A percentile compares a stretch with the other conserved stretches of the same genome.
Evolutionary conservation across 176 grass and related monocot genomes (phyloP).

Genomic region (Echinochloa phyllopogon): DNA sequence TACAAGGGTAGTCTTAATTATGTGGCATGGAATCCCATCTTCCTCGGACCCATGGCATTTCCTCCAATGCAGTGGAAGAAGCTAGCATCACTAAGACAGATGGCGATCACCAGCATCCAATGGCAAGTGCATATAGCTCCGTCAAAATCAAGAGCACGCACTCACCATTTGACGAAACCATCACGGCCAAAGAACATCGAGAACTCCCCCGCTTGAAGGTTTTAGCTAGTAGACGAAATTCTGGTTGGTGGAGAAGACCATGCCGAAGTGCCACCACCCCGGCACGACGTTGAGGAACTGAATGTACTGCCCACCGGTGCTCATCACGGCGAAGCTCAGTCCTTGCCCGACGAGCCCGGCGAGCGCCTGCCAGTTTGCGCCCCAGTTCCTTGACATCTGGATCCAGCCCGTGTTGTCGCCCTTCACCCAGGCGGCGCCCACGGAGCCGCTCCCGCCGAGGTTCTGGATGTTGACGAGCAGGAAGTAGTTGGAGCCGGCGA

Average conservation of each 20-base stretch:
- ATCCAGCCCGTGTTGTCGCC: slow-evolving; percentile 47
- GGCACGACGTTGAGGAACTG: slow-evolving; percentile 41
- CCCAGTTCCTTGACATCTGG: slow-evolving; percentile 56
- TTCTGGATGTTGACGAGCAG: slow-evolving; percentile 60
- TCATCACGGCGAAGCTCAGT: slow-evolving; percentile 53
- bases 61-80: too few species aligned
- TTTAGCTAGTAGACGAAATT: slow-evolving; percentile 55
- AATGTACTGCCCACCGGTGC: slow-evolving; percentile 53
- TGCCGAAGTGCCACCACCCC: slow-evolving; percentile 55
- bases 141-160: not conserved
- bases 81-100: too few species aligned
- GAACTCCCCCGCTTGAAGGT: too few species aligned
- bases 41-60: too few species aligned
- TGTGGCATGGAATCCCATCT: too few species aligned
- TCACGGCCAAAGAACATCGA: not conserved
- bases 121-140: not conserved
- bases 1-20: too few species aligned
- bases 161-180: not conserved
- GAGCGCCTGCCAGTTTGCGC: slow-evolving; percentile 59
- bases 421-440: slow-evolving; percentile 34
- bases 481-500: slow-evolving; percentile 58
- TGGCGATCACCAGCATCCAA: too few species aligned
- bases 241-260: slow-evolving; percentile 39
- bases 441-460: slow-evolving; percentile 51
- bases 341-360: slow-evolving; percentile 39